Conservation (phyloP, 139 green algal species). For the Nannochloris sp. region DNA sequence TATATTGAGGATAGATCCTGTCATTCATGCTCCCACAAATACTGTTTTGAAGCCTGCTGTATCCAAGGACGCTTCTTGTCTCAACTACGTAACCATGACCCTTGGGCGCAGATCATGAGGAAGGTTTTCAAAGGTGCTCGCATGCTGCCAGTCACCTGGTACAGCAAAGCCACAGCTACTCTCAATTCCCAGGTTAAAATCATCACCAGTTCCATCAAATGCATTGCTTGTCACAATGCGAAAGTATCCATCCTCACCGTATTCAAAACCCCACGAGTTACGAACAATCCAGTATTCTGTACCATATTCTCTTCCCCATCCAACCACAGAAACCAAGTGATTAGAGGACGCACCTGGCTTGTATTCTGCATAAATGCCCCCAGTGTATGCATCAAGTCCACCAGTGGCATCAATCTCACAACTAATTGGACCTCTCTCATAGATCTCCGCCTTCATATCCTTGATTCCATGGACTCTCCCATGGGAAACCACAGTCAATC, state of each 20-base stretch:
- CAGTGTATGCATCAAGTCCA: slow-evolving; percentile 51
- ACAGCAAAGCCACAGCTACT: slow-evolving; percentile 56
- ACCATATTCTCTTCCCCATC: slow-evolving; percentile 66
- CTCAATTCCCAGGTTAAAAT: slow-evolving; percentile 72
- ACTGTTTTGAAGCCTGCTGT: no score
- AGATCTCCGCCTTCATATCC: slow-evolving; percentile 82
- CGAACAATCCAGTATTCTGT: slow-evolving; percentile 65
- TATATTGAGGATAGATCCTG: no score
- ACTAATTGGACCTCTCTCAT: slow-evolving; percentile 66
- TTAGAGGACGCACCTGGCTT: slow-evolving; percentile 44
- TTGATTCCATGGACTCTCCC: slow-evolving; percentile 46
- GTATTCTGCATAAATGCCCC: slow-evolving; percentile 41
- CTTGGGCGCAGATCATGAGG: no score
- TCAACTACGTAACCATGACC: neutral
- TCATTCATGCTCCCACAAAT: no score
- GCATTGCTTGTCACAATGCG: slow-evolving; percentile 55
- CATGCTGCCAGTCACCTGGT: slow-evolving; percentile 22
- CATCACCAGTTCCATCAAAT: slow-evolving; percentile 33
- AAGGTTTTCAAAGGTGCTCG: slow-evolving; percentile 10
- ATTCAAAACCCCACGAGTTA: slow-evolving; percentile 65
- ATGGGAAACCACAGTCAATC: slow-evolving; percentile 45
- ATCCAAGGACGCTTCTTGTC: no score
- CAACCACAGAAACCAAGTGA: slow-evolving; percentile 78
- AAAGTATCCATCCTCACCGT: slow-evolving; percentile 57
- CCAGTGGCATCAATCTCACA: slow-evolving; percentile 76